These are phyloP conservation scores for Microthyrium microscopicum DNA, from an alignment of 2,329 filamentous ascomycete genomes.

Conservation along the genomic window DNA sequence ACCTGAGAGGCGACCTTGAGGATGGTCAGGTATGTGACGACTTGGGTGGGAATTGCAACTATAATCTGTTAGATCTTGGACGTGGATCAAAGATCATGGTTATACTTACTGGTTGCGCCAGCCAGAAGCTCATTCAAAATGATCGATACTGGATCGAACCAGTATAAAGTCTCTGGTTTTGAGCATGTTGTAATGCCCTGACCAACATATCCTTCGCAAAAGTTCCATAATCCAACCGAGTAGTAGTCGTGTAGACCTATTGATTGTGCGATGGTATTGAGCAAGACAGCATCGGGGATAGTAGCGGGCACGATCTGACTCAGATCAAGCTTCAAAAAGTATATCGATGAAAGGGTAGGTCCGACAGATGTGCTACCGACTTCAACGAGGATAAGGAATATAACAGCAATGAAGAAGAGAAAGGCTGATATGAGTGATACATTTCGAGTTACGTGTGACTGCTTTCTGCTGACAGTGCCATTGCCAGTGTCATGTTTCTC, in stretches of 20 bases:
- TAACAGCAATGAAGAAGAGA: constrained; percentile 55
- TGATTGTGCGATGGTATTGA: constrained; percentile 75
- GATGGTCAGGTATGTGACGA: constrained; percentile 52
- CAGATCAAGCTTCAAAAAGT: constrained; percentile 73
- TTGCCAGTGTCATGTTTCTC: no score
- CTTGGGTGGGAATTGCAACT: constrained; percentile 61
- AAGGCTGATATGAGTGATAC: constrained; percentile 24
- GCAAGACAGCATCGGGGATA: constrained; percentile 54
- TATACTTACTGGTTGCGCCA: constrained; percentile 52
- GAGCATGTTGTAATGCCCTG: constrained; percentile 66
- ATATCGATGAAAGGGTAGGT: constrained; percentile 49
- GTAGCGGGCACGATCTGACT: constrained; percentile 62
- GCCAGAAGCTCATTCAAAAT: constrained; percentile 63
- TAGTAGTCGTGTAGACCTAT: constrained; percentile 90
- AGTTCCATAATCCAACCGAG: constrained; percentile 80
- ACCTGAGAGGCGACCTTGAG: constrained; percentile 58
- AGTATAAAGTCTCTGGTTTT: constrained; percentile 52
- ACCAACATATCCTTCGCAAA: constrained; percentile 69
- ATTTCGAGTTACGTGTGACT: no score
- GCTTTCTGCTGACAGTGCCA: no score
- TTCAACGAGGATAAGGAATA: constrained; percentile 68
- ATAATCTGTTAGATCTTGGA: constrained; percentile 9
- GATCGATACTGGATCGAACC: constrained; percentile 82
- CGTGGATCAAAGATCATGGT: neutral
- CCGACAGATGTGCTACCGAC: constrained; percentile 56